Evolutionary conservation across 2,329 filamentous ascomycete species (phyloP).

Genomic region (Cryphonectria carpinicola): DNA sequence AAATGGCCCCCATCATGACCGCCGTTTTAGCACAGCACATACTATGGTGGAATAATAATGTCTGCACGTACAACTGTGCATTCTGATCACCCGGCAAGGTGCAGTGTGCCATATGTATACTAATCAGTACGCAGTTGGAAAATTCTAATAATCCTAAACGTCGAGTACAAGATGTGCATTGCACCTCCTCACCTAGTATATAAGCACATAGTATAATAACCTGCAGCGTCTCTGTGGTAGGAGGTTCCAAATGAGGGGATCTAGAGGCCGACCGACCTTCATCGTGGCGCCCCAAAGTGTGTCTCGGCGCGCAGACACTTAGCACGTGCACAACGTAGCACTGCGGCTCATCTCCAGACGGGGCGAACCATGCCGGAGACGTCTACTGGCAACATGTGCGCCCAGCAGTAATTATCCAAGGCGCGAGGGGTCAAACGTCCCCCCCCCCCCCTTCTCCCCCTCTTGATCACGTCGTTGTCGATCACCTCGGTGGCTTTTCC

Average conservation of each 20-base stretch:
- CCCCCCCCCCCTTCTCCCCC: not conserved
- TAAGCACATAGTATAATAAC: not conserved
- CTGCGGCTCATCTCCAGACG: slow-evolving; percentile 9
- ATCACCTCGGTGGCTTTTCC: not conserved
- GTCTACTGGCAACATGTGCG: not conserved
- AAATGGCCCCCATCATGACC: not conserved
- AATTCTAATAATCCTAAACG: not conserved
- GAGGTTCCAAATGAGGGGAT: not conserved
- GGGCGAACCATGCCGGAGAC: not conserved
- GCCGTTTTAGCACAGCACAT: not conserved
- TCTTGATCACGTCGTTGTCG: not conserved
- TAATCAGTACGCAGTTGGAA: not conserved
- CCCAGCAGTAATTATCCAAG: not conserved
- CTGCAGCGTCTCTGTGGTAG: not conserved
- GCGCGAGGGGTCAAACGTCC: not conserved
- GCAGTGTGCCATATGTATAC: too few species aligned
- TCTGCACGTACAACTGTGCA: too few species aligned
- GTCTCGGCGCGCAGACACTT: not conserved
- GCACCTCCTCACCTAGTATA: not conserved
- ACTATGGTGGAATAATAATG: too few species aligned
- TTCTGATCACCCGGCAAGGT: not conserved
- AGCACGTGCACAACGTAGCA: not conserved
- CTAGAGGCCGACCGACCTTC: too few species aligned
- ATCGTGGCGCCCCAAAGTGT: not conserved
- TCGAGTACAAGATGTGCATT: not conserved